phyloP scores from a whole-genome alignment of 345 rosid genomes.

The Barbarea vulgaris region DNA sequence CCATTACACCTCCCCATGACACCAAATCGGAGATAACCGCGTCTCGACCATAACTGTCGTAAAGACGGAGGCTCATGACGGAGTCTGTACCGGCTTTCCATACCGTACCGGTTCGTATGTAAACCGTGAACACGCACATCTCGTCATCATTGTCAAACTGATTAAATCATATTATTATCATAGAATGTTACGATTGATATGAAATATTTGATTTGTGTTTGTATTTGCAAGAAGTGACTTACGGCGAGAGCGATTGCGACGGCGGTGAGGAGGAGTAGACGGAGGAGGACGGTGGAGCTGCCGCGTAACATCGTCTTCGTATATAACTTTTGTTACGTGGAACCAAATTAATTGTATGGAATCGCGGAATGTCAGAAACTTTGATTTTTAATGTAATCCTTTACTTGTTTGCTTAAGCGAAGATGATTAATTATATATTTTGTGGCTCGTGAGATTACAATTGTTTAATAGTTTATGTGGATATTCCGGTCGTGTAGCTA shows the following conservation, averaged over 20 bases:
- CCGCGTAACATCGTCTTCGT: conserved; percentile 18
- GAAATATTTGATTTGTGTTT: background rate
- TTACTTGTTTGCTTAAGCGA: conserved; percentile 25
- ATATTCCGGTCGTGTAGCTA: conserved; percentile 29
- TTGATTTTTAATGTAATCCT: conserved; percentile 14
- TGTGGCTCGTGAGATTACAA: conserved; percentile 5
- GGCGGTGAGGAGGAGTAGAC: conserved; percentile 29
- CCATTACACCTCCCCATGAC: conserved; percentile 90
- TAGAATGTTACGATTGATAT: background rate
- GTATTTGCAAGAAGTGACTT: conserved; percentile 11
- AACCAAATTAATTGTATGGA: conserved; percentile 1
- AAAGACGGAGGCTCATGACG: conserved; percentile 54
- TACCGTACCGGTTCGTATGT: conserved; percentile 74
- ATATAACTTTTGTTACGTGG: conserved; percentile 8
- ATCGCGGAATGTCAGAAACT: background rate
- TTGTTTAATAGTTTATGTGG: conserved; percentile 28
- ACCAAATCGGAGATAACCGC: conserved; percentile 53
- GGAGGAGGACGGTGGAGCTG: conserved; percentile 31
- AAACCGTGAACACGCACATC: conserved; percentile 71
- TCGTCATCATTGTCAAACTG: conserved; percentile 37
- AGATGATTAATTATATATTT: background rate
- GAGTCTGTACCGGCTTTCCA: conserved; percentile 88
- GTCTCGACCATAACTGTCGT: conserved; percentile 48
- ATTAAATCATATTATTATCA: background rate
- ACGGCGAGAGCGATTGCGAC: conserved; percentile 29